phyloP scores from a whole-genome alignment of 352 stramenopile species.

The Pythium aphanidermatum region DNA sequence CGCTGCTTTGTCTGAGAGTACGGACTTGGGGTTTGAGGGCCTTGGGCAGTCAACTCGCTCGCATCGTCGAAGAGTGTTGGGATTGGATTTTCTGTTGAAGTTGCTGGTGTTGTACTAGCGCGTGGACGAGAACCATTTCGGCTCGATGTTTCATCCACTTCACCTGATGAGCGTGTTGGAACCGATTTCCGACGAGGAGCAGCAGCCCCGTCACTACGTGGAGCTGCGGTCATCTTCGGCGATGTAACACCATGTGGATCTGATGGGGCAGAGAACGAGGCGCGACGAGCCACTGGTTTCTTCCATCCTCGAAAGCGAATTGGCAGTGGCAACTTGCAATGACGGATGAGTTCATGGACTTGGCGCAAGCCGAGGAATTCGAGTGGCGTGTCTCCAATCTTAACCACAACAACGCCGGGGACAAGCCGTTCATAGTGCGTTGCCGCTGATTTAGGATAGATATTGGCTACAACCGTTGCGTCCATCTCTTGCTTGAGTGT shows the following conservation, averaged over 20 bases:
- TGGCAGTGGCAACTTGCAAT: conserved; percentile 55
- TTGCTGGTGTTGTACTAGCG: conserved; percentile 1
- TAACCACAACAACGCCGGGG: conserved; percentile 64
- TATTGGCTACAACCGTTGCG: conserved; percentile 74
- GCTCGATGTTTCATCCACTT: neutral
- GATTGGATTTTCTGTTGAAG: neutral
- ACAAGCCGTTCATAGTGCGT: conserved; percentile 70
- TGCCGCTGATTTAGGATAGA: conserved; percentile 70
- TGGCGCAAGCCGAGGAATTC: conserved; percentile 67
- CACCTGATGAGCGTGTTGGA: neutral
- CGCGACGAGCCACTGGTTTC: conserved; percentile 16
- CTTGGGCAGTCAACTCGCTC: neutral
- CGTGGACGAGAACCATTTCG: neutral
- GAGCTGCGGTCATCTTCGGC: neutral
- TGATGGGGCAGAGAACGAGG: neutral
- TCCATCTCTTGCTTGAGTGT: conserved; percentile 78
- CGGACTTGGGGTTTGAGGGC: conserved; percentile 1
- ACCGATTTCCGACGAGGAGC: conserved; percentile 15
- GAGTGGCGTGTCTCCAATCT: conserved; percentile 55
- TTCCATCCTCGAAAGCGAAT: conserved; percentile 56
- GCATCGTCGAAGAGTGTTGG: conserved; percentile 3
- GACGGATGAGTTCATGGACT: conserved; percentile 80
- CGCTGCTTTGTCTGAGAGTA: conserved; percentile 25
- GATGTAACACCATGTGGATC: conserved; percentile 1
- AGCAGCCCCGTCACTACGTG: neutral